Conservation (phyloP, 306 rosid species). For the Cucurbita argyrosperma region DNA sequence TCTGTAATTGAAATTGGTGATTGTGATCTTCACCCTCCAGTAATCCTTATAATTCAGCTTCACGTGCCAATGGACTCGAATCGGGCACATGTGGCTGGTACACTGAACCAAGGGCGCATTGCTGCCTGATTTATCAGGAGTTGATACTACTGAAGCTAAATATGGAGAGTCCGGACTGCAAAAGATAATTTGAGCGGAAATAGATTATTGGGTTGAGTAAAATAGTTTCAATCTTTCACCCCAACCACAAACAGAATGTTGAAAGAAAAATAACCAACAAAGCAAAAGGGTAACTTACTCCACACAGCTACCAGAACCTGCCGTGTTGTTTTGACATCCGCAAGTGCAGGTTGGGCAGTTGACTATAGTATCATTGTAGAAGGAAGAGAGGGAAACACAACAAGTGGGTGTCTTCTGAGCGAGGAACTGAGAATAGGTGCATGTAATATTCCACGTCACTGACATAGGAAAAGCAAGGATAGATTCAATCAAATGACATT, state of each 20-base stretch:
- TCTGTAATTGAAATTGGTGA: constrained; percentile 89
- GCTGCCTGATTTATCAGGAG: constrained; percentile 31
- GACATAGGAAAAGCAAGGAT: constrained; percentile 18
- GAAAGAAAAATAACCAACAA: not conserved
- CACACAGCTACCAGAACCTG: constrained; percentile 59
- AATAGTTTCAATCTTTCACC: not conserved
- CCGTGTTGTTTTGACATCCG: constrained; percentile 73
- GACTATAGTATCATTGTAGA: constrained; percentile 82
- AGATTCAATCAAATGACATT: not conserved
- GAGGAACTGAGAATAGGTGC: constrained; percentile 90
- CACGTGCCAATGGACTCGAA: constrained; percentile 98
- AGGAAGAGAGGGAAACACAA: constrained; percentile 95
- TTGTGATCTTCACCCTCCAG: constrained; percentile 91
- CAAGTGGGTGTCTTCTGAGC: constrained; percentile 97
- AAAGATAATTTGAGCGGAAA: constrained; percentile 6
- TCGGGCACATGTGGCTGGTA: constrained; percentile 93
- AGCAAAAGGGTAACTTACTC: constrained; percentile 33
- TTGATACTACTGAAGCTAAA: constrained; percentile 57
- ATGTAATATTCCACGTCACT: constrained; percentile 99
- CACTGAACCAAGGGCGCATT: constrained; percentile 71
- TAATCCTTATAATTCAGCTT: constrained; percentile 91
- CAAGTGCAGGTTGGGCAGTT: constrained; percentile 91
- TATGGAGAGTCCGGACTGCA: constrained; percentile 54
- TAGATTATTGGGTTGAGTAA: not conserved
- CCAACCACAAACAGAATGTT: not conserved